phyloP scores from a whole-genome alignment of 179 eudicot genomes.

The Pouteria campechiana region DNA sequence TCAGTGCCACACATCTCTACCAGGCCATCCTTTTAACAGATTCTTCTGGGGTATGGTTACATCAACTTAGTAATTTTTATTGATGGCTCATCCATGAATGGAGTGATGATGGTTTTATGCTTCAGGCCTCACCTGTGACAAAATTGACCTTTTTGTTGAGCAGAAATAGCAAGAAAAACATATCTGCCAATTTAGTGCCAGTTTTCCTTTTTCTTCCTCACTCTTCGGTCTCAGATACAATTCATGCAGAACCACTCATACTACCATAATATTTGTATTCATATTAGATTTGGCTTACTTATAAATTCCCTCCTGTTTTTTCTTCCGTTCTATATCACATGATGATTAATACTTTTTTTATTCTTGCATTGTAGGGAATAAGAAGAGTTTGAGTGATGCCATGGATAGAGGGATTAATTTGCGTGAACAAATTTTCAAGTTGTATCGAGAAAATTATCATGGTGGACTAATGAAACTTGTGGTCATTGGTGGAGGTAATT shows the following conservation, averaged over 20 bases:
- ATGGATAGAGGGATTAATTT: conserved; percentile 80
- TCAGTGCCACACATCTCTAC: conserved; percentile 77
- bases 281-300: no score
- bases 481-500: conserved; percentile 91
- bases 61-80: neutral
- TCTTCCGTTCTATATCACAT: no score
- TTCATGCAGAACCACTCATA: conserved; percentile 3
- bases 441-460: conserved; percentile 58
- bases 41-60: conserved; percentile 81
- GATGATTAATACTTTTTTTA: no score
- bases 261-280: no score
- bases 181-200: no score
- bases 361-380: conserved; percentile 47
- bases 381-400: conserved; percentile 87
- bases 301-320: no score
- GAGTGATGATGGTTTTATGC: no score
- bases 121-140: no score
- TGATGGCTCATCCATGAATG: no score
- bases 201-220: neutral
- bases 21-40: conserved; percentile 69
- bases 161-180: no score
- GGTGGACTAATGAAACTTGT: conserved; percentile 81
- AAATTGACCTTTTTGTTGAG: no score
- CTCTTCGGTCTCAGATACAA: neutral
- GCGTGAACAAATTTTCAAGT: conserved; percentile 60